Conservation (phyloP, 805 yeast genomes). For the Zygosaccharomyces lentus region DNA sequence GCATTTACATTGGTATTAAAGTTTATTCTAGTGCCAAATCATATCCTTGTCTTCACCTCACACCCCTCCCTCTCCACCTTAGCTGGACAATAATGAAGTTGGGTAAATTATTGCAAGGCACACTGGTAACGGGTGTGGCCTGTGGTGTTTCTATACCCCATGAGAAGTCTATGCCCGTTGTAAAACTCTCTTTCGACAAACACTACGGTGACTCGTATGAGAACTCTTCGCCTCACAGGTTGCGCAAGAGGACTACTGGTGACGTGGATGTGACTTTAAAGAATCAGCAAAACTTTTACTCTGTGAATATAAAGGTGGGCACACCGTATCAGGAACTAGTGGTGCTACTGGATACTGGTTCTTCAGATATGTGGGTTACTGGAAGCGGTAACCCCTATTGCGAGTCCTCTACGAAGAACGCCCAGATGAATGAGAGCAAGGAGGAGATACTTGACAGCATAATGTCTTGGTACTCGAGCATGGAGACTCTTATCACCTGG, state of each 20-base stretch:
- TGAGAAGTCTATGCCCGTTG: not conserved
- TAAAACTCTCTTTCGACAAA: slow-evolving; percentile 24
- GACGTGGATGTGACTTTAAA: slow-evolving; percentile 22
- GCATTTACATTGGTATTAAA: not conserved
- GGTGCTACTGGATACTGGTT: slow-evolving; percentile 70
- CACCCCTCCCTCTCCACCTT: no score
- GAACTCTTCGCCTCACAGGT: slow-evolving; percentile 7
- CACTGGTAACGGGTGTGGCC: not conserved
- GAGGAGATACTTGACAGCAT: not conserved
- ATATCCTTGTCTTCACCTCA: no score
- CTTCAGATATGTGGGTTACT: slow-evolving; percentile 60
- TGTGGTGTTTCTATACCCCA: not conserved
- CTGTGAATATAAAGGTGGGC: slow-evolving; percentile 49
- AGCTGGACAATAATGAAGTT: not conserved
- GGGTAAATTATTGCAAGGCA: not conserved
- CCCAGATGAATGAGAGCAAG: not conserved
- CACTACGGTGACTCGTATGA: slow-evolving; percentile 21
- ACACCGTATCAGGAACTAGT: slow-evolving; percentile 52
- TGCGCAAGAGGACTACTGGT: slow-evolving; percentile 6
- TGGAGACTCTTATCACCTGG: no score
- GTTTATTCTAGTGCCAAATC: not conserved
- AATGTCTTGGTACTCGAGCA: not conserved
- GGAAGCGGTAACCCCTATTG: slow-evolving; percentile 47
- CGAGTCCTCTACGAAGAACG: slow-evolving; percentile 7
- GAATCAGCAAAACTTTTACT: slow-evolving; percentile 43